A percentile compares a stretch with the other conserved stretches of the same genome.
Conservation (phyloP, 306 rosid species). For the Cotoneaster glaucophyllus region DNA sequence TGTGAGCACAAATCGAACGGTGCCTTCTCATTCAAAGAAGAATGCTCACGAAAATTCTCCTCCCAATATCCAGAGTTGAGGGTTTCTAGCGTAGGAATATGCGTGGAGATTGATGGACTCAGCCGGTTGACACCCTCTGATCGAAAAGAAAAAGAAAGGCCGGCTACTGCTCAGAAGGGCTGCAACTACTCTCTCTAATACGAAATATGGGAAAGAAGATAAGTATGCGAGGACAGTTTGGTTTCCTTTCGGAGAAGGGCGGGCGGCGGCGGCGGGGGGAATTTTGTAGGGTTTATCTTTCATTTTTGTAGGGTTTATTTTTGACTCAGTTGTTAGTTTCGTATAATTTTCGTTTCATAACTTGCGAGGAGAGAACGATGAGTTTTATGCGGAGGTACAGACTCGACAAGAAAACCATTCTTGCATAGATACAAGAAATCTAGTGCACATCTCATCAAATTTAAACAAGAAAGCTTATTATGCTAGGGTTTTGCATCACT, state of each 20-base stretch:
- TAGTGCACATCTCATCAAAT: constrained; percentile 10
- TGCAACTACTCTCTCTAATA: constrained; percentile 11
- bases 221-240: neutral
- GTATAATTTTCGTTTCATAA: neutral
- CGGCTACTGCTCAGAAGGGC: neutral
- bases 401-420: no score
- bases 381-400: no score
- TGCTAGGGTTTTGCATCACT: constrained; percentile 40
- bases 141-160: neutral
- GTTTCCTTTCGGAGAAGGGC: constrained; percentile 1
- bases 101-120: constrained; percentile 8
- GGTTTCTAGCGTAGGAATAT: neutral
- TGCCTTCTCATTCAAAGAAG: constrained; percentile 30
- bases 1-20: constrained; percentile 23
- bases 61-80: constrained; percentile 63
- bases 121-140: neutral
- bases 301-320: constrained; percentile 14
- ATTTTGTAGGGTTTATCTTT: constrained; percentile 31
- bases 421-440: neutral
- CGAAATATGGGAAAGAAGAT: neutral
- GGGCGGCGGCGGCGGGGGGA: no score
- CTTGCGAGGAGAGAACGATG: no score
- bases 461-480: constrained; percentile 36
- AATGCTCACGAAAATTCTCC: constrained; percentile 61
- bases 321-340: neutral